phyloP scores from a whole-genome alignment of 371 early-diverging fungal species.

The Basidiobolus meristosporus region DNA sequence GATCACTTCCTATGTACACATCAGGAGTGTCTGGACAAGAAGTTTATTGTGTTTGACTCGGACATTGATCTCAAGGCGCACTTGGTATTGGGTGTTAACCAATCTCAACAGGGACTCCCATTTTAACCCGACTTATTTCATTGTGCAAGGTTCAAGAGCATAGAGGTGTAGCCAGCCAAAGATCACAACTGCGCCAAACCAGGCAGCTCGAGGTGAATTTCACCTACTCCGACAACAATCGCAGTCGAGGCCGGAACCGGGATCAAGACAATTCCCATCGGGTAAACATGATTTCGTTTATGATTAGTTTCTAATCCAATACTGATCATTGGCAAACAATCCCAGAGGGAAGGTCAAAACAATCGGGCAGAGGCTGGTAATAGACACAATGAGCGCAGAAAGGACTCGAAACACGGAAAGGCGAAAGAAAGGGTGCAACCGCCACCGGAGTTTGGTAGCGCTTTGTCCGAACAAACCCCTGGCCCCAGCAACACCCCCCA shows the following conservation, averaged over 20 bases:
- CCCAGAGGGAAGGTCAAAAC: too few species aligned
- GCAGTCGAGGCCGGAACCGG: neutral
- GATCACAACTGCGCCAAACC: conserved; percentile 6
- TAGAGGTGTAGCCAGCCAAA: conserved; percentile 5
- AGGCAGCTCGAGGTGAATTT: conserved; percentile 9
- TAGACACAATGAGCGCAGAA: too few species aligned
- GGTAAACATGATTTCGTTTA: too few species aligned
- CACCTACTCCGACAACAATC: conserved; percentile 3
- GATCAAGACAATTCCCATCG: too few species aligned
- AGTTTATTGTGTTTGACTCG: conserved; percentile 89
- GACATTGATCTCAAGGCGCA: conserved; percentile 84
- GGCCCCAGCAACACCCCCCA: too few species aligned
- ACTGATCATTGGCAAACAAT: too few species aligned
- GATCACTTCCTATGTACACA: conserved; percentile 74
- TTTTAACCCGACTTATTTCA: neutral
- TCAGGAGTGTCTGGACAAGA: conserved; percentile 70
- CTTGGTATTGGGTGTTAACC: conserved; percentile 11
- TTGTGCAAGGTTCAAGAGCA: conserved; percentile 4
- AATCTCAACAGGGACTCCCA: neutral
- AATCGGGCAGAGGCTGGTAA: too few species aligned
- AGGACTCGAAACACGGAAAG: too few species aligned
- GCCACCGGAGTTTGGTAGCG: too few species aligned
- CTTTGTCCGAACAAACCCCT: too few species aligned
- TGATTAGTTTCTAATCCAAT: too few species aligned
- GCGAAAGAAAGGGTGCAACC: too few species aligned